These are phyloP conservation scores for Geum urbanum DNA, from an alignment of 306 rosid genomes.

Conservation along the genomic window DNA sequence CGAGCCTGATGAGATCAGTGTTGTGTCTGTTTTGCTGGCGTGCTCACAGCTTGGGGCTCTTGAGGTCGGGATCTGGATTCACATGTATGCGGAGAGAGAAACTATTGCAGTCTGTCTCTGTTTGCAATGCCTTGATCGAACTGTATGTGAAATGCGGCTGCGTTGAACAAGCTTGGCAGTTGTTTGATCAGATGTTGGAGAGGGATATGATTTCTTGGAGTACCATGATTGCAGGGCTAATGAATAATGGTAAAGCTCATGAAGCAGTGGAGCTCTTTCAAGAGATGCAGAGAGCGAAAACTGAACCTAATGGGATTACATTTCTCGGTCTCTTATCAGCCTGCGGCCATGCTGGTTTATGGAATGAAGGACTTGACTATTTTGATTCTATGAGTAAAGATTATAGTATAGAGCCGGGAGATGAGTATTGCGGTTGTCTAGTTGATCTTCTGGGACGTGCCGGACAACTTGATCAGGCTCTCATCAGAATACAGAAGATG, in stretches of 20 bases:
- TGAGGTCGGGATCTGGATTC: constrained; percentile 84
- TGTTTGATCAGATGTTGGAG: constrained; percentile 47
- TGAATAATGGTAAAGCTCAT: constrained; percentile 59
- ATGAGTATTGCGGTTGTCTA: constrained; percentile 76
- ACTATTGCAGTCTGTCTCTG: constrained; percentile 30
- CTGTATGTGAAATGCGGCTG: constrained; percentile 83
- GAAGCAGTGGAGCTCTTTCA: constrained; percentile 59
- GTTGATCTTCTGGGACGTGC: constrained; percentile 83
- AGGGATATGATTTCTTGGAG: constrained; percentile 87
- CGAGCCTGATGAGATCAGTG: constrained; percentile 69
- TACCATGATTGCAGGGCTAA: constrained; percentile 66
- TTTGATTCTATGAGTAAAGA: constrained; percentile 50
- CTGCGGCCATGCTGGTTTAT: constrained; percentile 67
- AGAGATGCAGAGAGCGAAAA: constrained; percentile 44
- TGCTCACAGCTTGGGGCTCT: constrained; percentile 83
- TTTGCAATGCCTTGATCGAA: constrained; percentile 71
- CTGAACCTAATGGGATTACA: constrained; percentile 62
- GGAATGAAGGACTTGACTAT: constrained; percentile 56
- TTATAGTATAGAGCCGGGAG: constrained; percentile 42
- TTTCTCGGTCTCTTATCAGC: constrained; percentile 70
- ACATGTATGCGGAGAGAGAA: constrained; percentile 47
- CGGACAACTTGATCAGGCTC: constrained; percentile 57
- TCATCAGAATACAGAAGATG: constrained; percentile 54
- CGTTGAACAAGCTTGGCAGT: constrained; percentile 47
- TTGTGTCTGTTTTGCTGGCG: constrained; percentile 63